A percentile compares a stretch with the other conserved stretches of the same genome.
Conservation (phyloP, 768 basidiomycete species). For the Leccinum truebloodii region DNA sequence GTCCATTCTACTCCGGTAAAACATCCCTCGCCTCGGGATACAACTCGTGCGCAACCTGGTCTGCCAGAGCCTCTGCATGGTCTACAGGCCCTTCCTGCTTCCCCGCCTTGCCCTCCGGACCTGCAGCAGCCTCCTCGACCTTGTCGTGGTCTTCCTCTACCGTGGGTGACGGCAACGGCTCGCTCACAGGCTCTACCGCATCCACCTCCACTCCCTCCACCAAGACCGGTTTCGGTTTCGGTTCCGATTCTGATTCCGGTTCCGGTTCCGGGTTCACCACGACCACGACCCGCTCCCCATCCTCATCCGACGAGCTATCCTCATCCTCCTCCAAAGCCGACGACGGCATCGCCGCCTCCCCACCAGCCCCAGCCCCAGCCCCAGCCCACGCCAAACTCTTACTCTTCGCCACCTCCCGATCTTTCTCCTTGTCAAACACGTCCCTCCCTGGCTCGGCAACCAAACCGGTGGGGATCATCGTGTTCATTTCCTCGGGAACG, state of each 20-base stretch:
- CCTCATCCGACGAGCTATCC: background rate
- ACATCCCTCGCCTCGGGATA: slow-evolving; percentile 41
- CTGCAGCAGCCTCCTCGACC: background rate
- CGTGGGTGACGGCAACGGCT: background rate
- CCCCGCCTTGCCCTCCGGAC: background rate
- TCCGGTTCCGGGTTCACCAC: slow-evolving; percentile 19
- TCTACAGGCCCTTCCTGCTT: slow-evolving; percentile 44
- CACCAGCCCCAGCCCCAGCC: background rate
- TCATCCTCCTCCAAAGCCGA: background rate
- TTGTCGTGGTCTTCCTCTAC: background rate
- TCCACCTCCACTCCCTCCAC: background rate
- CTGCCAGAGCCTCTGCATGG: slow-evolving; percentile 51
- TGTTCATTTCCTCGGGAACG: slow-evolving; percentile 22
- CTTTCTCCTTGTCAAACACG: slow-evolving; percentile 57
- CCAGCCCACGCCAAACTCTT: slow-evolving; percentile 40
- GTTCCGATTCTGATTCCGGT: background rate
- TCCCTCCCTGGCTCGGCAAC: slow-evolving; percentile 74
- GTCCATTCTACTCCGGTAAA: background rate
- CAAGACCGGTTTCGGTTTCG: background rate
- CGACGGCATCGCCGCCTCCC: background rate
- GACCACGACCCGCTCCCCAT: slow-evolving; percentile 36
- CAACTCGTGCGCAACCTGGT: slow-evolving; percentile 55
- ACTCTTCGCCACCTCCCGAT: slow-evolving; percentile 51
- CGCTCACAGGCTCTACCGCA: background rate
- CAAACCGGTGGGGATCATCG: slow-evolving; percentile 47